These are phyloP conservation scores for Emergomyces pasteurianus DNA, from an alignment of 2,329 filamentous ascomycete species.

Conservation along the genomic window DNA sequence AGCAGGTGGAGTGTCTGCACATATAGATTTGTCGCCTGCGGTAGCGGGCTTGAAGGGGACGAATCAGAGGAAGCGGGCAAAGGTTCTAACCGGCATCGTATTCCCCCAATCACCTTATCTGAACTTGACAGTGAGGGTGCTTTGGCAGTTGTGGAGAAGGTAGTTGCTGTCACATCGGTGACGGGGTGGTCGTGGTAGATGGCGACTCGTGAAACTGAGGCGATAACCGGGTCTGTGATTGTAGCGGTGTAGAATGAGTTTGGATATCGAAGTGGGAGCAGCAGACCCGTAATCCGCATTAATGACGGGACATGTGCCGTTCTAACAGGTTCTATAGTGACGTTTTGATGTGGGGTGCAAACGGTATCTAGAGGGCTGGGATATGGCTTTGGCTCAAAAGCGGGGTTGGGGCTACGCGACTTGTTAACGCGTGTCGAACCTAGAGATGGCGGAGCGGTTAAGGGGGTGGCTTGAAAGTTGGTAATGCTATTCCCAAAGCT, in stretches of 20 bases:
- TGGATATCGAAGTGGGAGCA: slow-evolving; percentile 51
- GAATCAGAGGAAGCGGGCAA: slow-evolving; percentile 3
- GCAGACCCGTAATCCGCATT: slow-evolving; percentile 45
- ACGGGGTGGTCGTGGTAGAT: slow-evolving; percentile 42
- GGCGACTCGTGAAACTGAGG: slow-evolving; percentile 47
- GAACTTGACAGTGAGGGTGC: slow-evolving; percentile 14
- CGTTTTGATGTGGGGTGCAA: slow-evolving; percentile 34
- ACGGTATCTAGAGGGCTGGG: slow-evolving; percentile 10
- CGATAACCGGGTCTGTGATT: slow-evolving; percentile 41
- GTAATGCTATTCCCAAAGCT: not conserved
- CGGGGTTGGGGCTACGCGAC: slow-evolving; percentile 15
- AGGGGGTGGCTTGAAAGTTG: not conserved
- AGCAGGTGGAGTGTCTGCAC: slow-evolving; percentile 50
- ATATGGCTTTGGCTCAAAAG: slow-evolving; percentile 19
- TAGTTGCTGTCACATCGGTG: slow-evolving; percentile 13
- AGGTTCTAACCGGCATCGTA: slow-evolving; percentile 36
- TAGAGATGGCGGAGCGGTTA: slow-evolving; percentile 3
- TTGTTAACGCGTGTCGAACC: not conserved
- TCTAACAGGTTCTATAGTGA: slow-evolving; percentile 42
- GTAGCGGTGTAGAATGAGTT: slow-evolving; percentile 50
- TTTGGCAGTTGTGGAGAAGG: slow-evolving; percentile 9
- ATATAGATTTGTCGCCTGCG: slow-evolving; percentile 38
- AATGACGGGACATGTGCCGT: slow-evolving; percentile 43
- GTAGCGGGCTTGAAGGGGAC: slow-evolving; percentile 4
- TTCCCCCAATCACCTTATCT: slow-evolving; percentile 37